phyloP scores from a whole-genome alignment of 1,284 basidiomycete genomes.

The Sparassis latifolia region DNA sequence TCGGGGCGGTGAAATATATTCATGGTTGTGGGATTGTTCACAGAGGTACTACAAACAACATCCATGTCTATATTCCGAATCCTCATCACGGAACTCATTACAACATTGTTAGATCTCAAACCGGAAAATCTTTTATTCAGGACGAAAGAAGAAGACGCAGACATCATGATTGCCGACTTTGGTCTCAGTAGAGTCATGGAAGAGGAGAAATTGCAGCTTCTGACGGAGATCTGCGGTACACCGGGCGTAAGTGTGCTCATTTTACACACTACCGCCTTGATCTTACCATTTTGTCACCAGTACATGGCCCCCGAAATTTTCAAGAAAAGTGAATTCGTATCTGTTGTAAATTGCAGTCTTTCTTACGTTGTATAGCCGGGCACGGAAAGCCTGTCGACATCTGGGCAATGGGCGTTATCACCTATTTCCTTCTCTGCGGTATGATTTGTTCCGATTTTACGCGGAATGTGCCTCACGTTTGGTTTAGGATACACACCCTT shows the following conservation, averaged over 20 bases:
- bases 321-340: slow-evolving; percentile 65
- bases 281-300: slow-evolving; percentile 27
- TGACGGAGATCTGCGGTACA: slow-evolving; percentile 95
- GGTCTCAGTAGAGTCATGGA: slow-evolving; percentile 88
- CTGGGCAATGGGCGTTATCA: slow-evolving; percentile 97
- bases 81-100: not conserved
- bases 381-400: slow-evolving; percentile 96
- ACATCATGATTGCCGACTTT: slow-evolving; percentile 97
- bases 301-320: slow-evolving; percentile 99
- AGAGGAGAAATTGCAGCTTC: slow-evolving; percentile 79
- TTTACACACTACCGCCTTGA: slow-evolving; percentile 3
- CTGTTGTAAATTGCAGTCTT: slow-evolving; percentile 1
- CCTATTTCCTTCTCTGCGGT: slow-evolving; percentile 89
- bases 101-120: slow-evolving; percentile 67
- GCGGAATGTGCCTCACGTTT: not conserved
- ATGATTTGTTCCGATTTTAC: not conserved
- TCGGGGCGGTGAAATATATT: slow-evolving; percentile 86
- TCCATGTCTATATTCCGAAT: not conserved
- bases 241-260: slow-evolving; percentile 52
- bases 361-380: slow-evolving; percentile 49
- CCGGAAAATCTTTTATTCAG: slow-evolving; percentile 97
- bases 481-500: slow-evolving; percentile 79
- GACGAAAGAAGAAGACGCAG: slow-evolving; percentile 83
- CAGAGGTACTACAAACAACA: slow-evolving; percentile 46
- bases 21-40: slow-evolving; percentile 96